A percentile compares a stretch with the other conserved stretches of the same genome.
Conservation (phyloP, 768 basidiomycete genomes). For the Lentinula detonsa region DNA sequence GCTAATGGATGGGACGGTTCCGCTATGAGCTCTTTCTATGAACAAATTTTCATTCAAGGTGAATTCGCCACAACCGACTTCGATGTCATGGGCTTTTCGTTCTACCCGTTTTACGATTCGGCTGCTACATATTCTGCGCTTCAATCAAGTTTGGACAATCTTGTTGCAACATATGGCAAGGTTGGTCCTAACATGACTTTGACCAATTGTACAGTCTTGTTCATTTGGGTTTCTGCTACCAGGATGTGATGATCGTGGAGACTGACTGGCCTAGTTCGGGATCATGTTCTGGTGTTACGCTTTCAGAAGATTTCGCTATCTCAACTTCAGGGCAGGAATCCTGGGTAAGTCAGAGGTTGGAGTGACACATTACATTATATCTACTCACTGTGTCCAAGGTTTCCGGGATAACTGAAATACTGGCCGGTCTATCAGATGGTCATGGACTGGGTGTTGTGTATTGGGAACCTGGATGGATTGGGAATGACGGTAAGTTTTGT, state of each 20-base stretch:
- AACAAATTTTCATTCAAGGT: constrained; percentile 46
- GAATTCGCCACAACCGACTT: constrained; percentile 42
- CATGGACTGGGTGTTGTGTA: constrained; percentile 46
- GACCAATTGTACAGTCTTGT: not conserved
- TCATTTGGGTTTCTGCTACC: not conserved
- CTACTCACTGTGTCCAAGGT: not conserved
- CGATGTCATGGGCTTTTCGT: constrained; percentile 58
- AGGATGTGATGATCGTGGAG: constrained; percentile 56
- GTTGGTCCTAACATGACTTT: constrained; percentile 15
- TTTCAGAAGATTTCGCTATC: constrained; percentile 18
- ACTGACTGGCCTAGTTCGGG: constrained; percentile 51
- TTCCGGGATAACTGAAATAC: constrained; percentile 38
- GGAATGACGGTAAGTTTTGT: constrained; percentile 33
- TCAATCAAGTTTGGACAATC: constrained; percentile 41
- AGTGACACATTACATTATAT: not conserved
- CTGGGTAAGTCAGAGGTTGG: constrained; percentile 29
- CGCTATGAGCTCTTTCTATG: constrained; percentile 42
- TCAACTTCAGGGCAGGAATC: constrained; percentile 45
- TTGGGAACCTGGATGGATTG: constrained; percentile 66
- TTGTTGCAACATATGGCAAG: constrained; percentile 45
- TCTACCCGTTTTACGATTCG: constrained; percentile 60
- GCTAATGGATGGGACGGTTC: constrained; percentile 56
- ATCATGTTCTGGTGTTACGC: constrained; percentile 33
- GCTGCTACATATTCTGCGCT: constrained; percentile 47
- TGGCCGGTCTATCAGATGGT: constrained; percentile 39